Conservation (phyloP, 306 rosid genomes). For the Sicyos baderoa region DNA sequence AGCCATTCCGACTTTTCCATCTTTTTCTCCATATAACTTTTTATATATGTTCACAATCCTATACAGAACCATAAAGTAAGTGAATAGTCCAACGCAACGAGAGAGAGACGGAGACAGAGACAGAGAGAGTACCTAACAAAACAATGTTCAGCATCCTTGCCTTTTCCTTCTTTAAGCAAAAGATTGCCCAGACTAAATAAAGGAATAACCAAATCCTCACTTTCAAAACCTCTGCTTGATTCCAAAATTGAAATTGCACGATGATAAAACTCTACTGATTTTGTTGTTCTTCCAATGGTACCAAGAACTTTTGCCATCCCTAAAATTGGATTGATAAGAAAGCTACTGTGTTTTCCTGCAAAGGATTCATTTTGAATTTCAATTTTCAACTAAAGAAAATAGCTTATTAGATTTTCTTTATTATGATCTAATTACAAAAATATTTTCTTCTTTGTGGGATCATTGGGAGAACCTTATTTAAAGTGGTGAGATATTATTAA, state of each 20-base stretch:
- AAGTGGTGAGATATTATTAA: neutral
- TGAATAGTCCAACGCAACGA: neutral
- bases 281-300: constrained; percentile 50
- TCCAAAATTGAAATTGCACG: constrained; percentile 49
- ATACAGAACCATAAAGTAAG: constrained; percentile 17
- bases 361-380: constrained; percentile 16
- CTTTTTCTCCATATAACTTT: constrained; percentile 60
- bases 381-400: neutral
- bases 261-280: constrained; percentile 55
- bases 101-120: neutral
- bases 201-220: constrained; percentile 68
- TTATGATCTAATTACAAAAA: too few species aligned
- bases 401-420: neutral
- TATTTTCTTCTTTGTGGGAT: neutral
- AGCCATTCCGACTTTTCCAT: constrained; percentile 86
- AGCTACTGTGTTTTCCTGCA: constrained; percentile 48
- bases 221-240: constrained; percentile 57
- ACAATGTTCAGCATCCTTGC: constrained; percentile 61
- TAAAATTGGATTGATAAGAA: constrained; percentile 63
- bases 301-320: constrained; percentile 68
- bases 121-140: constrained; percentile 48
- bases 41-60: constrained; percentile 60
- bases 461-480: neutral
- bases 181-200: constrained; percentile 71
- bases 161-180: constrained; percentile 66